Base-by-base conservation (phyloP, 768 basidiomycete genomes). In the Boletus rubropictus region DNA sequence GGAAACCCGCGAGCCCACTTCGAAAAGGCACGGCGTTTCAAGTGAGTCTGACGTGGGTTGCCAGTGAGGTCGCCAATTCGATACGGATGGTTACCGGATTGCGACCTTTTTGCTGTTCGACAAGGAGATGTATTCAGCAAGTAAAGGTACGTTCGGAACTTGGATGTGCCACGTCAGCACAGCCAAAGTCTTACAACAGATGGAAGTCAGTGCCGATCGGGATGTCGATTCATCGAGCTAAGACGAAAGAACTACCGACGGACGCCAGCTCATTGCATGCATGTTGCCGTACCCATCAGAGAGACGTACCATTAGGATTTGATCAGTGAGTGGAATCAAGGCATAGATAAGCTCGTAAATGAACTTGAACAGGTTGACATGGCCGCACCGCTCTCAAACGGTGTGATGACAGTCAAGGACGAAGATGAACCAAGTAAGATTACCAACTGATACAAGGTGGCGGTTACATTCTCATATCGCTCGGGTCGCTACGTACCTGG, bases 61-160 rank as follows among this genome's bases (percentile, higher is more conserved):
- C 17, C 15, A 6, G 28, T 1, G 33, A 20, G 15, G 33, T 39
- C 18, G 42, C 22, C 46, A 43, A 56, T 45, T 42, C 43, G 40
- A 41, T 31, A 12, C 47, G 96, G 95, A 94, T 96, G 93, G 89
- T 75, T 99, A 15, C 78, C 98, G 32, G 95, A 94, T 12, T 98
- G 93, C 66, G 0, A 97, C 95, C 0, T 73, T 97, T 24, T 76
- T 94, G 48, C 72, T 97, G 17, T 87, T 98, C 58, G 77, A 83
- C 48, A 85, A 85, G 58, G 73, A 84, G 44, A 86, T 96, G 22
- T 93, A 89, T 53, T 94, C 91, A 20, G 78, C 87, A 1, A 88
- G 84, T 17, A 95, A 97, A 79, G 88, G 93, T 91, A 51, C 51
- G 68, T 45, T 35, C 9, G 39, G 2, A 33, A 5, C 37, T 9